These are phyloP conservation scores for Actinomucor elegans DNA, from an alignment of 371 early-diverging fungal genomes.

Conservation along the genomic window DNA sequence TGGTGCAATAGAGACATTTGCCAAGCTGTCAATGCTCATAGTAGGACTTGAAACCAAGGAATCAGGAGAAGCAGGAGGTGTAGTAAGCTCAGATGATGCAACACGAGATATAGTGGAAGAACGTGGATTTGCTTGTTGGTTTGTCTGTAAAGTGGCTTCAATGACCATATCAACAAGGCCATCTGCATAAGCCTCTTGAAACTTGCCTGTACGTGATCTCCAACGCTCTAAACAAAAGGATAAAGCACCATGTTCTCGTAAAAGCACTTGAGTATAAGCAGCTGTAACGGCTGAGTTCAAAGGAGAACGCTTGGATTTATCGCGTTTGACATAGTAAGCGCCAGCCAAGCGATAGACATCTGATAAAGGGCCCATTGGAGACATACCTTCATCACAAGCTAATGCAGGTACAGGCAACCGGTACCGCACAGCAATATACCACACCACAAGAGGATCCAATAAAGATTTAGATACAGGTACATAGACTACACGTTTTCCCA, in stretches of 20 bases:
- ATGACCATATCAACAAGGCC: constrained; percentile 50
- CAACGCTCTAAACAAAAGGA: constrained; percentile 38
- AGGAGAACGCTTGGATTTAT: constrained; percentile 41
- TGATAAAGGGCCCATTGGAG: constrained; percentile 45
- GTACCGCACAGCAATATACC: constrained; percentile 52
- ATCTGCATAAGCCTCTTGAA: constrained; percentile 40
- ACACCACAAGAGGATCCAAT: constrained; percentile 44
- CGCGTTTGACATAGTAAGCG: constrained; percentile 46
- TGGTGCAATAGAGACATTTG: background rate
- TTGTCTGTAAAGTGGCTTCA: constrained; percentile 47
- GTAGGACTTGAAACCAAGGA: constrained; percentile 25
- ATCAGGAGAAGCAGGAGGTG: constrained; percentile 38
- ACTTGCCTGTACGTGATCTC: constrained; percentile 48
- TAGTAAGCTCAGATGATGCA: constrained; percentile 23
- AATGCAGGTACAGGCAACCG: constrained; percentile 50
- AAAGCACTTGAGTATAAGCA: constrained; percentile 46
- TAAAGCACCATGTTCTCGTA: constrained; percentile 49
- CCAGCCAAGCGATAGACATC: constrained; percentile 50
- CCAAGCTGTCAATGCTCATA: constrained; percentile 34
- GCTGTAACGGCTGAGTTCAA: constrained; percentile 48
- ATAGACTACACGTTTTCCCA: constrained; percentile 49
- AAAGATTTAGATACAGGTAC: constrained; percentile 45
- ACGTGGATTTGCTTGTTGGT: constrained; percentile 27
- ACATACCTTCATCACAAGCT: constrained; percentile 47
- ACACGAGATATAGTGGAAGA: constrained; percentile 15